phyloP scores from a whole-genome alignment of 805 yeast species.

The Saccharomycopsis sp. region DNA sequence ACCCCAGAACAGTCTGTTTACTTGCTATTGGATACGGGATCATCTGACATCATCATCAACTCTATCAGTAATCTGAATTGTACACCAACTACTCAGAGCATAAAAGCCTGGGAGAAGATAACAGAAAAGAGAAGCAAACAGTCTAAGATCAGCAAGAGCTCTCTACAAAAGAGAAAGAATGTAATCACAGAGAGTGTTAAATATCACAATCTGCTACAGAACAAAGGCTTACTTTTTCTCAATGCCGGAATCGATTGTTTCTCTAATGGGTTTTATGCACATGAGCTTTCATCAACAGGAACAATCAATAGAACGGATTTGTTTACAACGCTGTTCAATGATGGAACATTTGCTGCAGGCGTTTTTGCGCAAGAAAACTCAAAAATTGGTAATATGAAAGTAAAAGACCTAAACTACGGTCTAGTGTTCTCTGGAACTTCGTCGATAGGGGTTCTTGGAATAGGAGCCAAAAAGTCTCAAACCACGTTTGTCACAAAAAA shows the following conservation, averaged over 20 bases:
- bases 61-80: constrained; percentile 43
- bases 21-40: constrained; percentile 68
- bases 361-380: constrained; percentile 60
- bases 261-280: constrained; percentile 34
- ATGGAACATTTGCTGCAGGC: constrained; percentile 43
- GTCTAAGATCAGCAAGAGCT: background rate
- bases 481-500: constrained; percentile 36
- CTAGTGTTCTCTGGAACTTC: constrained; percentile 62
- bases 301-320: constrained; percentile 25
- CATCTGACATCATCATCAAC: constrained; percentile 64
- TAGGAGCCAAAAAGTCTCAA: constrained; percentile 66
- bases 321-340: constrained; percentile 40
- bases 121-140: constrained; percentile 3
- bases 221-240: constrained; percentile 6
- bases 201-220: constrained; percentile 2
- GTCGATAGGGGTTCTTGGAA: constrained; percentile 63
- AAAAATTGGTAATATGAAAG: constrained; percentile 39
- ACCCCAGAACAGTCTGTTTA: constrained; percentile 46
- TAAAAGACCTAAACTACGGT: constrained; percentile 58
- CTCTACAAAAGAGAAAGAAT: constrained; percentile 12
- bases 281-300: constrained; percentile 30
- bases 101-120: background rate
- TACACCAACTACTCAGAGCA: constrained; percentile 18
- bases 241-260: constrained; percentile 29
- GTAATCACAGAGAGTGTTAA: background rate